Evolutionary conservation across 2,329 filamentous ascomycete species (phyloP).

Genomic region (Botrytis deweyae): DNA sequence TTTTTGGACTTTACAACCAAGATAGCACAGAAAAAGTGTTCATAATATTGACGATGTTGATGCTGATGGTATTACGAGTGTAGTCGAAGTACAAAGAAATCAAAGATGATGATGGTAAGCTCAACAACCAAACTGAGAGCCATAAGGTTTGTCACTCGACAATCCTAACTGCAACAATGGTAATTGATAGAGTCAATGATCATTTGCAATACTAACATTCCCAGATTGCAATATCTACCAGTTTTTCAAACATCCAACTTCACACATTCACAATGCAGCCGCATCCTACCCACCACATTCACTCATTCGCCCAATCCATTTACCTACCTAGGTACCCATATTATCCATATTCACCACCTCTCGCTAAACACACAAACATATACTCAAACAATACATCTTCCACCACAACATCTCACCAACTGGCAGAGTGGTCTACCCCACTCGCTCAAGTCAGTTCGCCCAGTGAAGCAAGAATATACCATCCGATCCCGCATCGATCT

Average conservation of each 20-base stretch:
- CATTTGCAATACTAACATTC: neutral
- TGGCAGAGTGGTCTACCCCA: neutral
- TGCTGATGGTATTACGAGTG: neutral
- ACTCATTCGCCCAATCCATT: neutral
- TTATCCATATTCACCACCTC: neutral
- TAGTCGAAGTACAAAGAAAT: neutral
- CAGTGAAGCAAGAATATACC: constrained; percentile 1
- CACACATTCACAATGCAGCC: neutral
- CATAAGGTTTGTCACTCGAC: neutral
- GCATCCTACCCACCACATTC: neutral
- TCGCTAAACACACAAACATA: neutral
- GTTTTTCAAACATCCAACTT: neutral
- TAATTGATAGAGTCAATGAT: neutral
- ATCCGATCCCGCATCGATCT: neutral
- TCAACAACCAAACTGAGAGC: neutral
- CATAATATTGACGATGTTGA: neutral
- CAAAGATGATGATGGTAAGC: neutral
- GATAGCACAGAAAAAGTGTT: neutral
- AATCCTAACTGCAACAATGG: too few relatives aligned
- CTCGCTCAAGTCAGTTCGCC: neutral
- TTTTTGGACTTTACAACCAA: neutral
- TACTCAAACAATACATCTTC: neutral
- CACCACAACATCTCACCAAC: neutral
- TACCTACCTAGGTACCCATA: too few relatives aligned
- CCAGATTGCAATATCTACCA: neutral